These are phyloP conservation scores for Oenanthe javanica DNA, from an alignment of 140 eudicot genomes.

Conservation along the genomic window DNA sequence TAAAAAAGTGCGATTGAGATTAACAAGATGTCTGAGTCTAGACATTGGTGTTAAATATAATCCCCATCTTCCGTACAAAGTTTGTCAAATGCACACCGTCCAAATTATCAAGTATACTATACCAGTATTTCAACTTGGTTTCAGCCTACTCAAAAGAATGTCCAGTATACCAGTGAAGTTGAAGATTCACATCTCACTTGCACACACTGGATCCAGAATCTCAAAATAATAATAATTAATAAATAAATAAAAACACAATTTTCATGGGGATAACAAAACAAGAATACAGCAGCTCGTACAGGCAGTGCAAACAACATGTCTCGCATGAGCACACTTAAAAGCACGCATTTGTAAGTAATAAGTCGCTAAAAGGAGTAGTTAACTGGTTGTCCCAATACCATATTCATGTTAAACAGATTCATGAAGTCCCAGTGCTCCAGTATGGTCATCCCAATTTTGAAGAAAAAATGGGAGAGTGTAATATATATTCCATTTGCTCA, in stretches of 20 bases:
- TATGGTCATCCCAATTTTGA: not conserved
- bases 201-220: not conserved
- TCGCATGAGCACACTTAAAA: not conserved
- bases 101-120: not conserved
- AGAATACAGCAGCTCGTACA: not conserved
- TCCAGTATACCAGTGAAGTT: not conserved
- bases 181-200: not conserved
- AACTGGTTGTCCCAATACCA: not conserved
- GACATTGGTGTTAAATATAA: not conserved
- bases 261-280: not conserved
- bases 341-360: not conserved
- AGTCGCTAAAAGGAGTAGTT: not conserved
- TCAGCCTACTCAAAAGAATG: not conserved
- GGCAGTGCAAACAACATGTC: not conserved
- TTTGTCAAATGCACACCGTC: not conserved
- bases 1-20: not conserved
- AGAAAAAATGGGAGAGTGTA: not conserved
- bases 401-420: not conserved
- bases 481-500: not conserved
- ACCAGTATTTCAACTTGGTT: not conserved
- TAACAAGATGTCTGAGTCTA: slow-evolving; percentile 3
- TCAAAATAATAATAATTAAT: not conserved
- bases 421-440: not conserved
- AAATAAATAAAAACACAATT: not conserved
- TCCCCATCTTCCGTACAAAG: not conserved